Base-by-base conservation (phyloP, 768 basidiomycete genomes). In the Podaxis pistillaris region DNA sequence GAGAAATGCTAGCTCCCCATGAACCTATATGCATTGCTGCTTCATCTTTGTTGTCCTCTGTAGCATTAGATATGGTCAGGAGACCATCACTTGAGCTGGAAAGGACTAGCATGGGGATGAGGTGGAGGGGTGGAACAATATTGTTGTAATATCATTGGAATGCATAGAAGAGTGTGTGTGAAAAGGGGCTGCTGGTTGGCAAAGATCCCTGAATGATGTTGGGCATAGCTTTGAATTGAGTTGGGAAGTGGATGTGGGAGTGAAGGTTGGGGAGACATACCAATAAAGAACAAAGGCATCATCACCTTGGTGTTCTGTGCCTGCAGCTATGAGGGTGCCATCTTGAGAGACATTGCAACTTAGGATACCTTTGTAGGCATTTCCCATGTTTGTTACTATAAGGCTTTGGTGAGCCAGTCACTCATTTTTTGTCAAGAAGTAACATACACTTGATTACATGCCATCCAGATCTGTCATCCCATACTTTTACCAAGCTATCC, bases 21-120 rank as follows among this genome's bases (percentile, higher is more conserved):
- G 94, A 94, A 19, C 89, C 91, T 24, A 94, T 89, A 49, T 89
- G 80, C 3, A 89, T 64, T 0, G 86, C 84, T 0, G 94, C 88
- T 72, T 97, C 94, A 64, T 98, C 94, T 72, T 96, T 94, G 68
- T 96, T 93, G 13, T 79, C 72, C 70, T 98, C 93, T 19, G 83
- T 75, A 4, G 87, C 76, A 68, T 91, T 83, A 0, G 90, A 91
- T 1, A 81, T 81, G 60, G 86, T 86, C 17, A 98, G 71, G 19
- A 97, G 77, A 2, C 95, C 95, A 66, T 98, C 95, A 0, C 93
- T 86, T 0, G 93, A 94, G 0, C 86, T 85, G 5, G 93, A 93
- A n/a, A 96, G 81, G 4, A 96, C 72, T 33, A 86, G 41, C 9
- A 26, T n/a, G 38, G 58, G 44, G 12, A 38, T 17, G 36, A 55